These are phyloP conservation scores for Albifimbria verrucaria DNA, from an alignment of 2,329 filamentous ascomycete species.

Conservation along the genomic window DNA sequence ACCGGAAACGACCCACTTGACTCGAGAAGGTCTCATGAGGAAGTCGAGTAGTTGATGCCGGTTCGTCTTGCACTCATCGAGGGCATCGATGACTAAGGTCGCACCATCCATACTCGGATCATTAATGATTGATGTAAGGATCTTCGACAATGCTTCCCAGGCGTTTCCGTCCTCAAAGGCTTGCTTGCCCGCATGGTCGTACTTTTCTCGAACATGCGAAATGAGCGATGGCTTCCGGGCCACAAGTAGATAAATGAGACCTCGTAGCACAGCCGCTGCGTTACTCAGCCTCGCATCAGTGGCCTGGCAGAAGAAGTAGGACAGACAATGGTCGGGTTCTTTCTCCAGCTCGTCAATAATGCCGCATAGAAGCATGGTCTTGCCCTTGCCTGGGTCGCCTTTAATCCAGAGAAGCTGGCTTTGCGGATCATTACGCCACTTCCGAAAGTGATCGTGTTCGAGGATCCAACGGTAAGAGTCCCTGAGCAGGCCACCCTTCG, in stretches of 20 bases:
- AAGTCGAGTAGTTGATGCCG: conserved; percentile 30
- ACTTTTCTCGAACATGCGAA: conserved; percentile 28
- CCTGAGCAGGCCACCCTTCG: conserved; percentile 28
- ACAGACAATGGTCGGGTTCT: conserved; percentile 6
- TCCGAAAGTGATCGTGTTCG: conserved; percentile 15
- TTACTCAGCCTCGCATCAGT: conserved; percentile 33
- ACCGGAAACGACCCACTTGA: conserved; percentile 43
- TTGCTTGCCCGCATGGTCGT: conserved; percentile 26
- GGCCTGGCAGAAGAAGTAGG: conserved; percentile 40
- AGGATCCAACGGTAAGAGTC: conserved; percentile 35
- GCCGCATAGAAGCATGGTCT: conserved; percentile 30
- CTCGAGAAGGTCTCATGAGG: conserved; percentile 20
- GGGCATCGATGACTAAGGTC: conserved; percentile 41
- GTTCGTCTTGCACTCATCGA: conserved; percentile 39
- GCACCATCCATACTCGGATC: conserved; percentile 23
- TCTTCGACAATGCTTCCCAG: conserved; percentile 29
- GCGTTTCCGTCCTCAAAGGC: conserved; percentile 37
- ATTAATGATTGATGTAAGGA: conserved; percentile 36
- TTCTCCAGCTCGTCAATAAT: conserved; percentile 18
- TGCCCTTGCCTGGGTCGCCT: conserved; percentile 32
- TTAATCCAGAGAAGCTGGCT: conserved; percentile 32
- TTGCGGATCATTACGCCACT: conserved; percentile 6
- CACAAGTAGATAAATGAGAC: conserved; percentile 39
- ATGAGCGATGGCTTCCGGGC: conserved; percentile 27
- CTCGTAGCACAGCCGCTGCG: conserved; percentile 35